phyloP scores from a whole-genome alignment of 495 filamentous ascomycete genomes.

The Penicillium ucsense region DNA sequence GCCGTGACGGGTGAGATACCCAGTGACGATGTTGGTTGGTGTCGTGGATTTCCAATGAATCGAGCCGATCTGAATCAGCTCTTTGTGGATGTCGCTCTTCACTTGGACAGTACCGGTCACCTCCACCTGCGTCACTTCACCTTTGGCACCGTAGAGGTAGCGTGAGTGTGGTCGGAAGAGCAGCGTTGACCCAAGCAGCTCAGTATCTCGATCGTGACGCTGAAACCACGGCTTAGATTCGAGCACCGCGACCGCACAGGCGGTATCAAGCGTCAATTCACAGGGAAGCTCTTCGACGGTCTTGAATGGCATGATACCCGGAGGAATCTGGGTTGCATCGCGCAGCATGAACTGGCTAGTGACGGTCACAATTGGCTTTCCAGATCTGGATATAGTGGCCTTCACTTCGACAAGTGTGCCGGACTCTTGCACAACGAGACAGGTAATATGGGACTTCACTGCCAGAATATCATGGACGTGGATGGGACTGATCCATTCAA shows the following conservation, averaged over 20 bases:
- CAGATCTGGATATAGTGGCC: no score
- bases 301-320: no score
- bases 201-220: background rate
- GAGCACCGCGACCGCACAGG: background rate
- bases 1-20: no score
- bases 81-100: no score
- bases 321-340: no score
- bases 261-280: background rate
- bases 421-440: background rate
- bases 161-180: background rate
- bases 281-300: no score
- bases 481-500: slow-evolving; percentile 11
- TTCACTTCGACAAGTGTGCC: no score
- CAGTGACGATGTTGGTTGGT: no score
- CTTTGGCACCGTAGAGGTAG: background rate
- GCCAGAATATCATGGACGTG: slow-evolving; percentile 17
- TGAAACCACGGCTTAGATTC: background rate
- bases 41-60: no score
- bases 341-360: no score
- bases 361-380: no score
- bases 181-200: background rate
- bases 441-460: slow-evolving; percentile 1
- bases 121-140: background rate
- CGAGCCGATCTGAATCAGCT: no score
- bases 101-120: background rate